Evolutionary conservation across 2,329 filamentous ascomycete genomes (phyloP).

Genomic region (Ceratocystiopsis minuta): DNA sequence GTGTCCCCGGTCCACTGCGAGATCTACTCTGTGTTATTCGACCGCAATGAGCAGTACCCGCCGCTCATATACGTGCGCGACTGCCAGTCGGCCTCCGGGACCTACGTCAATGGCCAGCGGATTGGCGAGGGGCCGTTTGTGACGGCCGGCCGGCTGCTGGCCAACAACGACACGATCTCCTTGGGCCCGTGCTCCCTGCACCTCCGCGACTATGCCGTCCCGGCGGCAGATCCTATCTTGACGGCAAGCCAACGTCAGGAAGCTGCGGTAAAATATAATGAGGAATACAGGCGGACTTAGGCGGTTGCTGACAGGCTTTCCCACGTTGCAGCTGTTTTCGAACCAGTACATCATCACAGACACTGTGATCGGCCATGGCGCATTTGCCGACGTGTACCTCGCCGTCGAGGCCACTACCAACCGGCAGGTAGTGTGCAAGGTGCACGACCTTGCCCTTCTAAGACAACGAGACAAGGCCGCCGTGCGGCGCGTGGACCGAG

Average conservation of each 20-base stretch:
- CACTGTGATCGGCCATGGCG: slow-evolving; percentile 34
- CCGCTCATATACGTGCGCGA: slow-evolving; percentile 36
- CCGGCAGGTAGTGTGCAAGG: slow-evolving; percentile 51
- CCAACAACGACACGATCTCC: slow-evolving; percentile 30
- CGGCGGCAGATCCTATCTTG: slow-evolving; percentile 7
- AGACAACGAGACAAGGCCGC: slow-evolving; percentile 9
- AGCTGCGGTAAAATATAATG: slow-evolving; percentile 13
- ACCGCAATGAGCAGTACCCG: slow-evolving; percentile 12
- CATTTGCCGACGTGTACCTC: slow-evolving; percentile 34
- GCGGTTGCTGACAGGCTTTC: too few relatives aligned
- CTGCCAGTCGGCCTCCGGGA: slow-evolving; percentile 34
- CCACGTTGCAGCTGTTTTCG: slow-evolving; percentile 22
- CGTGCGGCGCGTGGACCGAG: slow-evolving; percentile 25
- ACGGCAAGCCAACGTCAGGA: slow-evolving; percentile 17
- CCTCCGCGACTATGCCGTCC: slow-evolving; percentile 14
- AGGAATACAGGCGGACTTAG: too few relatives aligned
- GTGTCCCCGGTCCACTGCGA: slow-evolving; percentile 38
- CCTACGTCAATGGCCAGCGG: slow-evolving; percentile 28
- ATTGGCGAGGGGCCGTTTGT: slow-evolving; percentile 23
- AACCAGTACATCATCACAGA: slow-evolving; percentile 29
- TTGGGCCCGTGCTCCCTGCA: slow-evolving; percentile 19
- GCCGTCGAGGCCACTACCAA: slow-evolving; percentile 31
- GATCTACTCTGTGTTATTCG: slow-evolving; percentile 35
- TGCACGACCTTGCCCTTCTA: slow-evolving; percentile 31
- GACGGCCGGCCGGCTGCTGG: slow-evolving; percentile 27